Conservation (phyloP, 75 land plant genomes). For the Selaginella tamariscina region DNA sequence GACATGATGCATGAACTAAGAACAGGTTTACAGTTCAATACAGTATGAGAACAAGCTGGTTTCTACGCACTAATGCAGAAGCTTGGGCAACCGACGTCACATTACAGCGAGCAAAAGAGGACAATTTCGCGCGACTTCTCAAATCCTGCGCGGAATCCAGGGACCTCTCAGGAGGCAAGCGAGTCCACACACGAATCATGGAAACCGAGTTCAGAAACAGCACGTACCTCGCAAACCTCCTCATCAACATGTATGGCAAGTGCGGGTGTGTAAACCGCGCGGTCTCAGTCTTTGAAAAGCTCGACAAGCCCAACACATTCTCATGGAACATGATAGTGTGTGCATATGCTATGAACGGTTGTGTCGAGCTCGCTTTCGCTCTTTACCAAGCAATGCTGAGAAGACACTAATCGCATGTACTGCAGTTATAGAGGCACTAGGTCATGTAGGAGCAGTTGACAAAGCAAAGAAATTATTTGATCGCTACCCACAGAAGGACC, state of each 20-base stretch:
- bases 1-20: no score
- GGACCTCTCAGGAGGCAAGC: not conserved
- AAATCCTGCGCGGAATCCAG: not conserved
- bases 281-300: not conserved
- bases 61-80: no score
- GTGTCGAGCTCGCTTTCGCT: not conserved
- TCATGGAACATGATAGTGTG: not conserved
- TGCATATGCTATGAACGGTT: not conserved
- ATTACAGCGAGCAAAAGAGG: not conserved
- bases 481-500: not conserved
- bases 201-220: not conserved
- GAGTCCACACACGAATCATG: not conserved
- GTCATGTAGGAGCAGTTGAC: not conserved
- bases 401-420: not conserved
- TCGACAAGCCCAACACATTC: not conserved
- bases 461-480: not conserved
- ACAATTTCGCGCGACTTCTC: not conserved
- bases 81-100: no score
- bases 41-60: no score
- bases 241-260: not conserved
- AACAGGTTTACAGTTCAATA: no score
- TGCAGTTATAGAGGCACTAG: not conserved
- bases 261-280: not conserved
- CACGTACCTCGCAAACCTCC: not conserved
- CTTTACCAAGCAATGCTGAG: not conserved